Conservation (phyloP, 2,329 filamentous ascomycete genomes). For the Pyrenophora teres region DNA sequence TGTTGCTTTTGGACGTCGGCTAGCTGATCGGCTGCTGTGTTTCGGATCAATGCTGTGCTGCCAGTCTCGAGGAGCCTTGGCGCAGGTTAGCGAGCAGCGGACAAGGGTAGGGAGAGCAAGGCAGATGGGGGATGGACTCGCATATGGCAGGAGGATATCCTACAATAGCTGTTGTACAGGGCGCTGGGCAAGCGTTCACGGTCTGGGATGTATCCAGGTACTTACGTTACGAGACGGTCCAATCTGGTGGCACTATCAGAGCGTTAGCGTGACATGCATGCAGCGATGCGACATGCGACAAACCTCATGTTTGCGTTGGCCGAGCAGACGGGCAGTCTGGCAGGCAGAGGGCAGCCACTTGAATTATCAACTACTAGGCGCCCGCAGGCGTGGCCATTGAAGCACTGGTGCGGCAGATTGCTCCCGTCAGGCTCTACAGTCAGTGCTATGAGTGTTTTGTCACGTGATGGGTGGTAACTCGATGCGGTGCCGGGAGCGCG, state of each 20-base stretch:
- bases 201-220: constrained; percentile 20
- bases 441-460: constrained; percentile 10
- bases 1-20: constrained; percentile 98
- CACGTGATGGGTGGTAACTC: constrained; percentile 35
- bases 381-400: constrained; percentile 31
- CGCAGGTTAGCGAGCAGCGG: constrained; percentile 28
- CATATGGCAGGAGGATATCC: background rate
- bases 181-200: constrained; percentile 2
- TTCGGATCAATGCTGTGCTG: constrained; percentile 92
- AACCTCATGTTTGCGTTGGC: constrained; percentile 37
- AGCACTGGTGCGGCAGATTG: constrained; percentile 6
- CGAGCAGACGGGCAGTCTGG: constrained; percentile 9
- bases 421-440: background rate
- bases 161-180: background rate
- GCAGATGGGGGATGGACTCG: background rate
- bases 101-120: constrained; percentile 1
- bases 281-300: constrained; percentile 20
- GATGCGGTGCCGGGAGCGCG: constrained; percentile 33
- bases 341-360: constrained; percentile 12
- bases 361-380: constrained; percentile 36
- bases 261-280: constrained; percentile 42
- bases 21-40: constrained; percentile 94
- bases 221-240: constrained; percentile 48
- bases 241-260: constrained; percentile 45
- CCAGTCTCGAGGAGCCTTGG: constrained; percentile 91